Evolutionary conservation across 495 filamentous ascomycete genomes (phyloP).

Genomic region (Xylaria bambusicola): DNA sequence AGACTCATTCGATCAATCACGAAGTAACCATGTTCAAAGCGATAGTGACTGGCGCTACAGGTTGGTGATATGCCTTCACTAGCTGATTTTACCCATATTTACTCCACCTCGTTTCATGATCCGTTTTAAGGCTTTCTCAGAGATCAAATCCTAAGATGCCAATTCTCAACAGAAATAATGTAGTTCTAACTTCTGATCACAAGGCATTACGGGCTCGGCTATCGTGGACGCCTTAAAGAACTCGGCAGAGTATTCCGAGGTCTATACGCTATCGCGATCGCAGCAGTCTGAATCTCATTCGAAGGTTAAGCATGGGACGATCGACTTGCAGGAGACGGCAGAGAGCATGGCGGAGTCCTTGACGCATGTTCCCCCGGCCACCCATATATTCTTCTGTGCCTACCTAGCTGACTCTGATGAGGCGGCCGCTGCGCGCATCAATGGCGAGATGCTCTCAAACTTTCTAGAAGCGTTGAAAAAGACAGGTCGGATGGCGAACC

Average conservation of each 20-base stretch:
- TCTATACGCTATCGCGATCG: slow-evolving; percentile 49
- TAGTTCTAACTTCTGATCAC: neutral
- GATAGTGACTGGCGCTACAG: slow-evolving; percentile 45
- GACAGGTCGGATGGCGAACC: slow-evolving; percentile 41
- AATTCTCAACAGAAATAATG: too few species aligned
- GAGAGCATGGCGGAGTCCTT: slow-evolving; percentile 46
- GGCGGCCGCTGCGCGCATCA: slow-evolving; percentile 45
- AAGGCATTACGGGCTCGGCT: slow-evolving; percentile 51
- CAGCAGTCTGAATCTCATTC: slow-evolving; percentile 42
- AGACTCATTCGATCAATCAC: neutral
- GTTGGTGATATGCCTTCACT: neutral
- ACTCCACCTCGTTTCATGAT: neutral
- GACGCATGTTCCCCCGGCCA: slow-evolving; percentile 39
- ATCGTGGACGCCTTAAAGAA: slow-evolving; percentile 46
- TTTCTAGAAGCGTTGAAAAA: slow-evolving; percentile 52
- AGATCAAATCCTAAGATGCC: too few species aligned
- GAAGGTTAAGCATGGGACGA: slow-evolving; percentile 45
- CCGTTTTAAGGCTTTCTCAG: too few species aligned
- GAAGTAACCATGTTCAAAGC: slow-evolving; percentile 34
- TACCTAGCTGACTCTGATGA: slow-evolving; percentile 50
- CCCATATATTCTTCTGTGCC: slow-evolving; percentile 52
- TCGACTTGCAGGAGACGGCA: slow-evolving; percentile 47
- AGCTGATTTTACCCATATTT: neutral
- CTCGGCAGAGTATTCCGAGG: slow-evolving; percentile 42
- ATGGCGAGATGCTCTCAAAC: slow-evolving; percentile 51